phyloP scores from a whole-genome alignment of 495 filamentous ascomycete genomes.

The Aspergillus kassunensis region DNA sequence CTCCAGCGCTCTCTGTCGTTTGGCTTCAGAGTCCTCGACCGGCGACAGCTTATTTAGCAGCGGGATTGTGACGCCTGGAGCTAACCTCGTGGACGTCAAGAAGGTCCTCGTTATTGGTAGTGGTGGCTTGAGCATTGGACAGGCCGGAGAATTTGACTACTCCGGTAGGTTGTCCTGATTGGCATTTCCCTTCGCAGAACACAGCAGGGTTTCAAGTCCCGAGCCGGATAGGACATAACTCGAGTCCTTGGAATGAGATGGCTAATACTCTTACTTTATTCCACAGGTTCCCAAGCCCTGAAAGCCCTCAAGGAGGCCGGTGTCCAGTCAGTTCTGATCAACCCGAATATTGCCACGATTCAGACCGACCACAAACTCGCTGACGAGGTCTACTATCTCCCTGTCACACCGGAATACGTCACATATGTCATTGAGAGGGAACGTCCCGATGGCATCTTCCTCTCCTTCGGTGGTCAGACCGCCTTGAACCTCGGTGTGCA shows the following conservation, averaged over 20 bases:
- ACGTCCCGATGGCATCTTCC: slow-evolving; percentile 90
- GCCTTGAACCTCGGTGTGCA: slow-evolving; percentile 93
- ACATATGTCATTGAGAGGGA: slow-evolving; percentile 93
- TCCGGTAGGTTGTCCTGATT: slow-evolving; percentile 59
- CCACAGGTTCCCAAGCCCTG: slow-evolving; percentile 83
- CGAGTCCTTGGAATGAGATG: neutral
- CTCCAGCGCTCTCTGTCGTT: slow-evolving; percentile 37
- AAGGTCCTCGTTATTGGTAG: slow-evolving; percentile 92
- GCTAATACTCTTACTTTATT: slow-evolving; percentile 10
- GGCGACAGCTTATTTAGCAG: slow-evolving; percentile 85
- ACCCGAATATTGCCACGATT: slow-evolving; percentile 98
- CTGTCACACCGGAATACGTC: slow-evolving; percentile 95
- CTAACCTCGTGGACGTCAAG: slow-evolving; percentile 82
- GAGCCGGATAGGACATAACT: neutral
- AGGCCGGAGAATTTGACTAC: slow-evolving; percentile 97
- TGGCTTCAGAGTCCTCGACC: slow-evolving; percentile 58
- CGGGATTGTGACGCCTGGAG: slow-evolving; percentile 70
- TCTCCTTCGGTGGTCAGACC: slow-evolving; percentile 95
- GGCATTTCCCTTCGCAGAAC: neutral
- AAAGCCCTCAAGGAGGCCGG: slow-evolving; percentile 96
- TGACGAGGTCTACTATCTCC: slow-evolving; percentile 97
- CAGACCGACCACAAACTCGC: slow-evolving; percentile 97
- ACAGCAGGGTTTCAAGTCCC: neutral
- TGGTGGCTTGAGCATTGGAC: slow-evolving; percentile 92
- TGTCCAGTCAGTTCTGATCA: slow-evolving; percentile 92